phyloP scores from a whole-genome alignment of 148 eudicot species.

The Nepenthes mirabilis region DNA sequence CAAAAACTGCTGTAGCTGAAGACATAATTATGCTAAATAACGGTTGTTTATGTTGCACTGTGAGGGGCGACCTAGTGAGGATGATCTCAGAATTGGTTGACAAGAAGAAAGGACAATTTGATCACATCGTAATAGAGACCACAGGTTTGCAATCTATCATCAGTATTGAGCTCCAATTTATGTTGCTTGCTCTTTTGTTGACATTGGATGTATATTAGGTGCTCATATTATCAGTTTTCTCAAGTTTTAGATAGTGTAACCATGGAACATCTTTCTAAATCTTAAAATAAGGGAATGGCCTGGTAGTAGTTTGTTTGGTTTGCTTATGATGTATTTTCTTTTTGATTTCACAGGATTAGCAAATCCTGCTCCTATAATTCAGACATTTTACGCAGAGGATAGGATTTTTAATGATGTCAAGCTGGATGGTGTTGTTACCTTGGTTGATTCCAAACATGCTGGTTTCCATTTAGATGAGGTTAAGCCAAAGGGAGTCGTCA shows the following conservation, averaged over 20 bases:
- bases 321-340: neutral
- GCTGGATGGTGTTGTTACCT: conserved; percentile 94
- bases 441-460: conserved; percentile 92
- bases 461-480: conserved; percentile 68
- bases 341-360: conserved; percentile 55
- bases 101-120: conserved; percentile 79
- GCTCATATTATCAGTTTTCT: neutral
- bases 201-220: neutral
- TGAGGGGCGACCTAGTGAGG: conserved; percentile 96
- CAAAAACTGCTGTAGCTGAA: conserved; percentile 81
- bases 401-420: conserved; percentile 70
- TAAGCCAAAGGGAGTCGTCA: conserved; percentile 86
- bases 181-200: neutral
- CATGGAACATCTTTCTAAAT: neutral
- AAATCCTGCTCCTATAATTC: conserved; percentile 97
- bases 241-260: neutral
- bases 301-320: neutral
- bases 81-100: conserved; percentile 83
- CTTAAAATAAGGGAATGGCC: too few species aligned
- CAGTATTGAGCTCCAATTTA: neutral
- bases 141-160: conserved; percentile 41
- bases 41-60: conserved; percentile 96
- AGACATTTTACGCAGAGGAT: conserved; percentile 98
- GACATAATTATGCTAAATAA: conserved; percentile 97
- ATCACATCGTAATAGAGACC: conserved; percentile 94